Conservation (phyloP, 768 basidiomycete species). For the Suillus bovinus region DNA sequence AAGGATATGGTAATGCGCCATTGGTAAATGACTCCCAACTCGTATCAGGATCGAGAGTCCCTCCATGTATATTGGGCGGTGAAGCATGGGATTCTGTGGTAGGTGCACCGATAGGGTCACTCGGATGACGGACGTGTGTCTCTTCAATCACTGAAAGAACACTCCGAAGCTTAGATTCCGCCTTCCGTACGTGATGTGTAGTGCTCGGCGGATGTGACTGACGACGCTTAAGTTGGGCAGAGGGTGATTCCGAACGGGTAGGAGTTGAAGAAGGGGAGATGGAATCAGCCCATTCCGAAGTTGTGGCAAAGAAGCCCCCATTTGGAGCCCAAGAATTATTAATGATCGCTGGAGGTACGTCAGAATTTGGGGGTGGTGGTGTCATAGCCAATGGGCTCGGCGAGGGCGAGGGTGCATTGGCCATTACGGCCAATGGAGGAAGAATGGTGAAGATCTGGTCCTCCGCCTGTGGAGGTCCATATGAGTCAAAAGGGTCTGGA, state of each 20-base stretch:
- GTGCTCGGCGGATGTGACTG: conserved; percentile 51
- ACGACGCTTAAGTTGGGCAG: conserved; percentile 41
- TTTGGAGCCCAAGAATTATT: conserved; percentile 53
- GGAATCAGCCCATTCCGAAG: conserved; percentile 56
- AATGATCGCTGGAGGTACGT: conserved; percentile 39
- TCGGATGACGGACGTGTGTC: conserved; percentile 39
- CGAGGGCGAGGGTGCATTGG: conserved; percentile 60
- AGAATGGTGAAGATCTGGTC: conserved; percentile 94
- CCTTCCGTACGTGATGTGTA: conserved; percentile 47
- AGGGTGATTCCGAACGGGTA: conserved; percentile 55
- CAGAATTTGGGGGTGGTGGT: conserved; percentile 39
- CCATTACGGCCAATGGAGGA: conserved; percentile 77
- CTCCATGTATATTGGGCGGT: conserved; percentile 31
- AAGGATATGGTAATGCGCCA: conserved; percentile 38
- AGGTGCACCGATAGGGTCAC: conserved; percentile 19
- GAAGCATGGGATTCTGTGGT: conserved; percentile 22
- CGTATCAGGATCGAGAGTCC: conserved; percentile 28
- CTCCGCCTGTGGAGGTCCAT: conserved; percentile 84
- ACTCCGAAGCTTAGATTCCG: conserved; percentile 67
- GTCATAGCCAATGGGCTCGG: conserved; percentile 57
- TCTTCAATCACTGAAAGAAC: conserved; percentile 78
- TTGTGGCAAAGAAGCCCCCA: conserved; percentile 47
- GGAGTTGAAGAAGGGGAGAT: conserved; percentile 40
- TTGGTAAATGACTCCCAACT: conserved; percentile 44
- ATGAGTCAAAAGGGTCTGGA: conserved; percentile 92